Percentiles rank a stretch among this genome's conserved stretches.
Conservation (phyloP, 768 basidiomycete species). For the Leccinum broughii region DNA sequence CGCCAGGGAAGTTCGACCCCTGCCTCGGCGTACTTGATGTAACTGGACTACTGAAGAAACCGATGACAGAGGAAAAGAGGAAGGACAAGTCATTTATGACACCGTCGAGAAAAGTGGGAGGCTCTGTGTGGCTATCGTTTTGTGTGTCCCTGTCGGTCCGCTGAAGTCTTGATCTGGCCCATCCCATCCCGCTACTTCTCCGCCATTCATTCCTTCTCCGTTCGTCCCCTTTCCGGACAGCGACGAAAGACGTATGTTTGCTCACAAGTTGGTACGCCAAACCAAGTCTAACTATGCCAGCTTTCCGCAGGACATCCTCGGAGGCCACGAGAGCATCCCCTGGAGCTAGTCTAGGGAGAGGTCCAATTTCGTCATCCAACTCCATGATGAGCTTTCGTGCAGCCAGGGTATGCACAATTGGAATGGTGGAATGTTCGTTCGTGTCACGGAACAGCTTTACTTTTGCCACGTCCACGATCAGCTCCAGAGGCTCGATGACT, state of each 20-base stretch:
- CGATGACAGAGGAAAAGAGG: slow-evolving; percentile 19
- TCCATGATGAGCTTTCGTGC: slow-evolving; percentile 57
- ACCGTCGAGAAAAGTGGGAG: slow-evolving; percentile 17
- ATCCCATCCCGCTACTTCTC: background rate
- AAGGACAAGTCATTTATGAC: slow-evolving; percentile 21
- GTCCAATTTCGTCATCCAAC: slow-evolving; percentile 38
- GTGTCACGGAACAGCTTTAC: slow-evolving; percentile 29
- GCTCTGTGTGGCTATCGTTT: background rate
- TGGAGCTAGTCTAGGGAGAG: slow-evolving; percentile 32
- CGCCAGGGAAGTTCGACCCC: slow-evolving; percentile 17
- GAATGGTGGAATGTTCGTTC: slow-evolving; percentile 18
- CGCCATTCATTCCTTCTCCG: slow-evolving; percentile 9
- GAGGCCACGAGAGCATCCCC: slow-evolving; percentile 27
- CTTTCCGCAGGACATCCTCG: slow-evolving; percentile 40
- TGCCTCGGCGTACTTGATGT: background rate
- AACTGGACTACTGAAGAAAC: slow-evolving; percentile 7
- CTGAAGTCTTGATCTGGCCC: slow-evolving; percentile 22
- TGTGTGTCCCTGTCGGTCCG: background rate
- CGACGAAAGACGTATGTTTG: slow-evolving; percentile 56
- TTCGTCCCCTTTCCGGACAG: slow-evolving; percentile 41
- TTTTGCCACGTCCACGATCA: slow-evolving; percentile 21
- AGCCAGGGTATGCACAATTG: slow-evolving; percentile 52
- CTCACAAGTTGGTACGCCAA: slow-evolving; percentile 53
- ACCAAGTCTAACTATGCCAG: slow-evolving; percentile 51
- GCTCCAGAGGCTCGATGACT: slow-evolving; percentile 14